Conservation (phyloP, 495 filamentous ascomycete genomes). For the Penicillium ucsense region DNA sequence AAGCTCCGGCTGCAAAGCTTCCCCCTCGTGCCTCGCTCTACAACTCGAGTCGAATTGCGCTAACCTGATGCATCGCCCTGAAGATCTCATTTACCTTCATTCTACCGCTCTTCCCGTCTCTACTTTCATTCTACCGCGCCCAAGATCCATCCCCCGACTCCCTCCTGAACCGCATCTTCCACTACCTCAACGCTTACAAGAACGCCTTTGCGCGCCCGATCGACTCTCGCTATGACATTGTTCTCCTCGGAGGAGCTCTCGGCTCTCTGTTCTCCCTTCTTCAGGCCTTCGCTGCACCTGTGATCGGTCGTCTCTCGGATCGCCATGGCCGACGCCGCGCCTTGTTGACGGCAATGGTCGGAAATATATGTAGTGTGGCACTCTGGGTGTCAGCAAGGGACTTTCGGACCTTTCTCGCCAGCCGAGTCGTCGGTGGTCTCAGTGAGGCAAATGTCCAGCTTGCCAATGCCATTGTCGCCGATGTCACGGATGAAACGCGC, state of each 20-base stretch:
- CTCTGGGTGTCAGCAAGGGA: slow-evolving; percentile 90
- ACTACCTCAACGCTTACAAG: slow-evolving; percentile 90
- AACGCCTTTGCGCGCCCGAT: slow-evolving; percentile 86
- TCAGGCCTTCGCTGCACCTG: slow-evolving; percentile 83
- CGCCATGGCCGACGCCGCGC: slow-evolving; percentile 80
- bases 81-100: slow-evolving; percentile 94
- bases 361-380: slow-evolving; percentile 84
- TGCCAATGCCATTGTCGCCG: slow-evolving; percentile 92
- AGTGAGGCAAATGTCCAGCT: slow-evolving; percentile 97
- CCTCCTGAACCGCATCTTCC: slow-evolving; percentile 66
- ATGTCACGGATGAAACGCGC: slow-evolving; percentile 75
- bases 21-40: neutral
- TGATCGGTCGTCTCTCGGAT: slow-evolving; percentile 86
- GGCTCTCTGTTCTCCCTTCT: slow-evolving; percentile 89
- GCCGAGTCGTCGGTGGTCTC: slow-evolving; percentile 81
- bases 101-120: slow-evolving; percentile 86
- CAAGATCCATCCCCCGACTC: slow-evolving; percentile 45
- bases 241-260: slow-evolving; percentile 87
- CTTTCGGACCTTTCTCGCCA: slow-evolving; percentile 91
- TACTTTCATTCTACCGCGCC: slow-evolving; percentile 89
- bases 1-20: slow-evolving; percentile 4
- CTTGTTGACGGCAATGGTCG: slow-evolving; percentile 86
- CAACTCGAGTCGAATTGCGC: neutral
- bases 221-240: slow-evolving; percentile 92
- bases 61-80: neutral